These are phyloP conservation scores for Wickerhamomyces alni DNA, from an alignment of 805 yeast genomes.

Conservation along the genomic window DNA sequence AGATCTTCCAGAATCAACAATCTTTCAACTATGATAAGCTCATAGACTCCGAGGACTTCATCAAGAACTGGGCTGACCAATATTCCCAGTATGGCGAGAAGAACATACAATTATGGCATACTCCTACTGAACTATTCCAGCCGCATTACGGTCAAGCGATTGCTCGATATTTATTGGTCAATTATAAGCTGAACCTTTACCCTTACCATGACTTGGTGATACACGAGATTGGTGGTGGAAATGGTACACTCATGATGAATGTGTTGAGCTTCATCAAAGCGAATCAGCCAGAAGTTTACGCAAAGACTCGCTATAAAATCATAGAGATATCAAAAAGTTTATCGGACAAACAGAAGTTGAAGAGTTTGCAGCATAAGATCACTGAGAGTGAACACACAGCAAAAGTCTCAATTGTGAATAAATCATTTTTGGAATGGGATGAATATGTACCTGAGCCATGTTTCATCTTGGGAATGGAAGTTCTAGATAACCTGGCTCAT, in stretches of 20 bases:
- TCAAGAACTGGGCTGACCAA: slow-evolving; percentile 60
- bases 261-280: slow-evolving; percentile 57
- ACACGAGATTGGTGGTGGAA: slow-evolving; percentile 89
- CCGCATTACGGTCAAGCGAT: slow-evolving; percentile 84
- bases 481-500: slow-evolving; percentile 79
- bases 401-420: slow-evolving; percentile 61
- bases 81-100: slow-evolving; percentile 41
- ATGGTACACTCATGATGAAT: slow-evolving; percentile 79
- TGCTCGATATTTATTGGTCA: slow-evolving; percentile 70
- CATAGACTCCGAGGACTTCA: slow-evolving; percentile 61
- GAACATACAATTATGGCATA: slow-evolving; percentile 72
- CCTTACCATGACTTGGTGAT: slow-evolving; percentile 69
- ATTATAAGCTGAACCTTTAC: slow-evolving; percentile 60
- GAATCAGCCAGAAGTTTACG: slow-evolving; percentile 69
- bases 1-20: slow-evolving; percentile 60
- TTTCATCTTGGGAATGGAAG: slow-evolving; percentile 74
- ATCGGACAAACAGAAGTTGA: slow-evolving; percentile 23
- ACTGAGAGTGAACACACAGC: slow-evolving; percentile 38
- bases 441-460: slow-evolving; percentile 56
- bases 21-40: slow-evolving; percentile 60
- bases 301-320: slow-evolving; percentile 47
- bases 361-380: slow-evolving; percentile 7
- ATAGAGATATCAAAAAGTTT: slow-evolving; percentile 18
- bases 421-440: slow-evolving; percentile 74
- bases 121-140: slow-evolving; percentile 80